Percentiles rank a stretch among this genome's conserved stretches.
Evolutionary conservation across 768 basidiomycete genomes (phyloP).

Genomic region (Pholiota molesta): DNA sequence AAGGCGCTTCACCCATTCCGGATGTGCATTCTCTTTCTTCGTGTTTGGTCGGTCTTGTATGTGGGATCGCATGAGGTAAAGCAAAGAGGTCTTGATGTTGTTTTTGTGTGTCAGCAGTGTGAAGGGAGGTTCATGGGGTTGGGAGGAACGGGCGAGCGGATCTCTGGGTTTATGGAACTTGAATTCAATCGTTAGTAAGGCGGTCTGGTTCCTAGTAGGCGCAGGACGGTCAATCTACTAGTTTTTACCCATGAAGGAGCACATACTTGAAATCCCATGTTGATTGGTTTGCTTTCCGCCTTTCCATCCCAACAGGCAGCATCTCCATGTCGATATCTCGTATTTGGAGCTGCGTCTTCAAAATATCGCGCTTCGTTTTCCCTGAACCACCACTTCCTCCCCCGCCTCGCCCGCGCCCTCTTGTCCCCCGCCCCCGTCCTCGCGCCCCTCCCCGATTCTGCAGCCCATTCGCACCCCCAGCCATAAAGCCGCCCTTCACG

Average conservation of each 20-base stretch:
- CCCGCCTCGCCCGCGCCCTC: conserved; percentile 26
- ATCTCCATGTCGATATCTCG: conserved; percentile 76
- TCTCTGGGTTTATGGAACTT: conserved; percentile 59
- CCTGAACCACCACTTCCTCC: conserved; percentile 32
- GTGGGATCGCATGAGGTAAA: conserved; percentile 50
- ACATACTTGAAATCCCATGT: conserved; percentile 81
- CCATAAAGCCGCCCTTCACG: conserved; percentile 57
- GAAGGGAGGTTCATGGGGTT: conserved; percentile 41
- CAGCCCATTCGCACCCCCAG: conserved; percentile 13
- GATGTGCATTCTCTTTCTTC: conserved; percentile 48
- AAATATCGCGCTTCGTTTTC: conserved; percentile 63
- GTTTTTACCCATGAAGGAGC: conserved; percentile 11
- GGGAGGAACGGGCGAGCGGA: conserved; percentile 42
- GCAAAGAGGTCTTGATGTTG: conserved; percentile 48
- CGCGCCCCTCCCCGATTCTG: conserved; percentile 29
- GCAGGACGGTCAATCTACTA: conserved; percentile 7
- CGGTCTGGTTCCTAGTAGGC: conserved; percentile 59
- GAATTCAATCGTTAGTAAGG: conserved; percentile 75
- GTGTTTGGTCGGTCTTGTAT: conserved; percentile 40
- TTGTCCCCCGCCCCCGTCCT: conserved; percentile 31
- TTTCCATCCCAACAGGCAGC: conserved; percentile 83
- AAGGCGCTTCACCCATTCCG: conserved; percentile 60
- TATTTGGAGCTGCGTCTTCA: conserved; percentile 69
- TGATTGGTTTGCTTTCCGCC: conserved; percentile 77
- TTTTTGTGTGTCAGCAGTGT: conserved; percentile 70